phyloP scores from a whole-genome alignment of 1,139 yeast genomes.

The Taphrina wiesneri region DNA sequence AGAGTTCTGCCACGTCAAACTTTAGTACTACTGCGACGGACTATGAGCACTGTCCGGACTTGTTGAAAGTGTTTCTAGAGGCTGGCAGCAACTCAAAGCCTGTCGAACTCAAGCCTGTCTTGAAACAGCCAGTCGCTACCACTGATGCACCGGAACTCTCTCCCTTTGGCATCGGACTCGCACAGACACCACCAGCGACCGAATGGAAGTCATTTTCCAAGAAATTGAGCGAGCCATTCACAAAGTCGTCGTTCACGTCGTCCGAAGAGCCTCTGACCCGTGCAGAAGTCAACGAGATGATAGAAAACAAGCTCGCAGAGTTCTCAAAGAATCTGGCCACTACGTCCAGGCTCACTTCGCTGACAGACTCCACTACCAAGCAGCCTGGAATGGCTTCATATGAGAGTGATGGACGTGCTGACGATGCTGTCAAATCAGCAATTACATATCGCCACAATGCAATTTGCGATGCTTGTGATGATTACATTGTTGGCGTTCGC shows the following conservation, averaged over 20 bases:
- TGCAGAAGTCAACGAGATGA: constrained; percentile 3
- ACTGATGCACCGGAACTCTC: neutral
- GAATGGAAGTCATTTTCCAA: neutral
- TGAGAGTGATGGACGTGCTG: neutral
- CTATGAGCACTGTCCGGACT: neutral
- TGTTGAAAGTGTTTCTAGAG: constrained; percentile 3
- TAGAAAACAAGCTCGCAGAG: neutral
- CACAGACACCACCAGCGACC: neutral
- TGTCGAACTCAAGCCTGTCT: neutral
- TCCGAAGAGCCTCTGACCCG: neutral
- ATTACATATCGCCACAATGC: constrained; percentile 35
- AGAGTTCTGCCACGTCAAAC: neutral
- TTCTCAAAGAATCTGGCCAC: neutral
- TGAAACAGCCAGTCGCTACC: neutral
- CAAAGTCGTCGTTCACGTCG: neutral
- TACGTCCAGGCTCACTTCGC: neutral
- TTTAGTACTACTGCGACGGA: neutral
- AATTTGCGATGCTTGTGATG: constrained; percentile 40
- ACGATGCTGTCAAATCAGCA: neutral
- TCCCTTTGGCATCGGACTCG: neutral
- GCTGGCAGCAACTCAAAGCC: neutral
- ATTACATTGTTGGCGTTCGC: constrained; percentile 49
- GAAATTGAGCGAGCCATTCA: neutral
- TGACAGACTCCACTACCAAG: neutral
- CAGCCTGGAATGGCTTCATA: too few species aligned